Conservation (phyloP, 805 yeast species). For the Kurtzmaniella fragi region DNA sequence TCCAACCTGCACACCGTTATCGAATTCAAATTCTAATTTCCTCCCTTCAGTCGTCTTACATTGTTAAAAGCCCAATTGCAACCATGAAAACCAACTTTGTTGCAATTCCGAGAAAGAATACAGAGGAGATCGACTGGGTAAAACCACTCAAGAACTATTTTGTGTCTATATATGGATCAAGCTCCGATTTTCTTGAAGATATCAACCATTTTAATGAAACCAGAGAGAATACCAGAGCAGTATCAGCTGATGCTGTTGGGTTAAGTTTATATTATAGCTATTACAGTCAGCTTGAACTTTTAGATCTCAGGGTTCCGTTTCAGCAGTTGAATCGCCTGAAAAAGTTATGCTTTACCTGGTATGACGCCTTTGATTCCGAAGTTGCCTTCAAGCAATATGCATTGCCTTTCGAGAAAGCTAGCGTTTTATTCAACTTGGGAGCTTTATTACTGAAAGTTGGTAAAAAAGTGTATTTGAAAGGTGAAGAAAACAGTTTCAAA, state of each 20-base stretch:
- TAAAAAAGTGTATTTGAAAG: constrained; percentile 20
- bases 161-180: constrained; percentile 56
- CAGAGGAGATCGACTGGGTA: constrained; percentile 63
- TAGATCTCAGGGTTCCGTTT: constrained; percentile 73
- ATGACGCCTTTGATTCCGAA: constrained; percentile 56
- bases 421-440: constrained; percentile 73
- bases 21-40: not conserved
- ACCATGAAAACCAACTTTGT: constrained; percentile 22
- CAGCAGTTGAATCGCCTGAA: constrained; percentile 40
- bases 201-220: constrained; percentile 49
- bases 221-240: constrained; percentile 56
- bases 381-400: constrained; percentile 64
- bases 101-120: constrained; percentile 32
- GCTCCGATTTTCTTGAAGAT: constrained; percentile 54
- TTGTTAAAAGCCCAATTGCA: not conserved
- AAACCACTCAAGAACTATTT: constrained; percentile 56
- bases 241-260: constrained; percentile 38
- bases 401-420: constrained; percentile 85
- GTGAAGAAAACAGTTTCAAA: constrained; percentile 46
- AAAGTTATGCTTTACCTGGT: constrained; percentile 69
- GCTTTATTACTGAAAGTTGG: constrained; percentile 54
- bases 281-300: constrained; percentile 74
- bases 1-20: too few species aligned
- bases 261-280: constrained; percentile 60
- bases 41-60: not conserved